These are phyloP conservation scores for Lipomyces spencermartinsiae DNA, from an alignment of 805 yeast species.

Conservation along the genomic window DNA sequence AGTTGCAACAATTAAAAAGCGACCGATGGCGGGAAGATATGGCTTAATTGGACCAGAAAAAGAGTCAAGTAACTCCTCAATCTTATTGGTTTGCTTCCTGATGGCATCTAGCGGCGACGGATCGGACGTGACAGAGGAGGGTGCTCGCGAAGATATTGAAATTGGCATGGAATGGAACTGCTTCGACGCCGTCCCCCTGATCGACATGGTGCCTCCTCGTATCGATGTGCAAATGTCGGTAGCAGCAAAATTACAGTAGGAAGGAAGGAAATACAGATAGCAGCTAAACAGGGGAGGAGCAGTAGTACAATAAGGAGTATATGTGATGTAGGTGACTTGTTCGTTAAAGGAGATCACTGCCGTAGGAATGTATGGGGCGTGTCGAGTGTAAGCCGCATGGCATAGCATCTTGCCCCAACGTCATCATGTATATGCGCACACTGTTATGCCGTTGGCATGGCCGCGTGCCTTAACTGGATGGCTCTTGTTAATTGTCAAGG, in stretches of 20 bases:
- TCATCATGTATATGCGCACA: too few species aligned
- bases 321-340: background rate
- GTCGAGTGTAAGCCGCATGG: background rate
- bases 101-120: slow-evolving; percentile 37
- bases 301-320: background rate
- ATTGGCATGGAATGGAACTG: slow-evolving; percentile 40
- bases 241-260: background rate
- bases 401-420: too few species aligned
- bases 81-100: slow-evolving; percentile 32
- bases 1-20: slow-evolving; percentile 90
- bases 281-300: background rate
- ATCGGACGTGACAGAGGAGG: slow-evolving; percentile 32
- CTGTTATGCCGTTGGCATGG: too few species aligned
- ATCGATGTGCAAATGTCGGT: background rate
- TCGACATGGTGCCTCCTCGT: slow-evolving; percentile 27
- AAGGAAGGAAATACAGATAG: background rate
- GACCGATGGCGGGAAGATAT: slow-evolving; percentile 81
- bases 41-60: slow-evolving; percentile 39
- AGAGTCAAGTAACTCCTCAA: slow-evolving; percentile 36
- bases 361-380: background rate
- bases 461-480: too few species aligned
- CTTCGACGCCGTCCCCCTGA: slow-evolving; percentile 37
- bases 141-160: slow-evolving; percentile 31
- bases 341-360: background rate
- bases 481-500: too few species aligned